Base-by-base conservation (phyloP, 331 rosid species). In the Stylosanthes scabra region DNA sequence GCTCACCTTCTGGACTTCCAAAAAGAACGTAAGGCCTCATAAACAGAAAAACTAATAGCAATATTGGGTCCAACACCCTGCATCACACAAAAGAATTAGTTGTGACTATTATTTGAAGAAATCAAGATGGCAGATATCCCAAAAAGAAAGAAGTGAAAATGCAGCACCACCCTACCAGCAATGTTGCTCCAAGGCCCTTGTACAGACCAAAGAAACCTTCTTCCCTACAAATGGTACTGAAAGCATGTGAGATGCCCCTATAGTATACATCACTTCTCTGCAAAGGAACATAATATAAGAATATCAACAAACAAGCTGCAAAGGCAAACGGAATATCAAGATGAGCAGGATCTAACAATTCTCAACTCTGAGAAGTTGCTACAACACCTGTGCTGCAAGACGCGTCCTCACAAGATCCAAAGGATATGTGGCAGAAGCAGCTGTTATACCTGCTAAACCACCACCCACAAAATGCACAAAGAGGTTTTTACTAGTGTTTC, bases 21-120 rank as follows among this genome's bases (percentile, higher is more conserved):
- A 69, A 71, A 80, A 9, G 96, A 85, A 51, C 91, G 86, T 57
- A 91, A 70, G 55, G 83, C 20, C 85, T 93, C 97, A 12, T 91
- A 93, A 63, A 88, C 97, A 0, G 95, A 83, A 70, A 93, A 91
- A 70, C 96, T 91, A 76, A 93, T 86, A 3, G 97, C 98, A 77
- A 93, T 72, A 77, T 83, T 88, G 31, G 98, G 98, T 66, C 97
- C 98, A 68, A 93, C 98, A 83, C 93, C 97, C 98, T 91, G 85
- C 68, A 42, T 42, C 74, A 78, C 10, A 74, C 68, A 82, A 56
- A 63, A 59, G 15, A 73, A 63, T 11, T 46, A 46, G n/a, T 49
- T 42, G 59, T 52, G 14, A 40, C 45, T 58, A 27, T 54, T 20
- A 37, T 67, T 3, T 14, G 49, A 73, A 65, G 47, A 29, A 42